A percentile compares a stretch with the other conserved stretches of the same genome.
Evolutionary conservation across 441 rosid genomes (phyloP).

Genomic region (Pelargonium myrrhifolium): DNA sequence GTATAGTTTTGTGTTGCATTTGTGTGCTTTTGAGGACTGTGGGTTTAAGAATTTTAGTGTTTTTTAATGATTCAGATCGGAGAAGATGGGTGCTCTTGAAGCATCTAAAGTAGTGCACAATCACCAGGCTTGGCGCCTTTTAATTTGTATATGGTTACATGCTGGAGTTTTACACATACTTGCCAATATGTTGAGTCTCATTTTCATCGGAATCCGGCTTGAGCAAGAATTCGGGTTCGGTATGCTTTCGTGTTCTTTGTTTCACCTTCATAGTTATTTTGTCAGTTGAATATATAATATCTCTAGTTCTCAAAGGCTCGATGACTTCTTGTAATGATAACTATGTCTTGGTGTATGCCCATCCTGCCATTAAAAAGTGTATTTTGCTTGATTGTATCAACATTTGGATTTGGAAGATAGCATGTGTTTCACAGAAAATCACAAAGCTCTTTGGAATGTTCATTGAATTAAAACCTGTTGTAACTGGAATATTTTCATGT

Average conservation of each 20-base stretch:
- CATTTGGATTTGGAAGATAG: background rate
- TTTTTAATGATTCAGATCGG: slow-evolving; percentile 37
- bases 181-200: slow-evolving; percentile 93
- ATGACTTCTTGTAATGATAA: slow-evolving; percentile 42
- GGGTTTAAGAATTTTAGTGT: background rate
- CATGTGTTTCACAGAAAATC: background rate
- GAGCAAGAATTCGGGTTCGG: slow-evolving; percentile 93
- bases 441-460: background rate
- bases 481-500: slow-evolving; percentile 14
- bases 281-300: background rate
- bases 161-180: slow-evolving; percentile 90
- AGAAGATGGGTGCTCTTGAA: slow-evolving; percentile 75
- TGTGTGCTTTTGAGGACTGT: no score
- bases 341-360: slow-evolving; percentile 16
- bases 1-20: no score
- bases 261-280: background rate
- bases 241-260: slow-evolving; percentile 25
- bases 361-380: background rate
- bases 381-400: background rate
- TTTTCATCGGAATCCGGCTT: slow-evolving; percentile 77
- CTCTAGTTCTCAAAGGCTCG: slow-evolving; percentile 30
- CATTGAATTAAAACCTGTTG: background rate
- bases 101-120: slow-evolving; percentile 37
- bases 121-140: slow-evolving; percentile 67
- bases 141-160: slow-evolving; percentile 89